A percentile compares a stretch with the other conserved stretches of the same genome.
phyloP scores from a whole-genome alignment of 768 basidiomycete species.

The Tylopilus vinaceipallidus region DNA sequence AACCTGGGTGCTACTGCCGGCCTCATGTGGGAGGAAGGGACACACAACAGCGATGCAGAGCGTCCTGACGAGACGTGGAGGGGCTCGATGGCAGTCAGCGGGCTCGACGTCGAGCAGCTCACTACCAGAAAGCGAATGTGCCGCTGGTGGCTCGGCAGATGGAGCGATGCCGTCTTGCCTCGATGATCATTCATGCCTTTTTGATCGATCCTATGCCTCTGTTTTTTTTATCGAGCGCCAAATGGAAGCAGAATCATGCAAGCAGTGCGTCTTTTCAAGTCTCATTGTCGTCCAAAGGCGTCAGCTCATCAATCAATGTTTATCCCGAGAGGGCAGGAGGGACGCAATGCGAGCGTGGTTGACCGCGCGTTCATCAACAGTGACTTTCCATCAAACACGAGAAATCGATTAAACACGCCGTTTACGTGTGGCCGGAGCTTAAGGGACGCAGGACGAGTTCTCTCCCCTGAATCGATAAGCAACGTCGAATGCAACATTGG shows the following conservation, averaged over 20 bases:
- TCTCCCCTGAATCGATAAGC: background rate
- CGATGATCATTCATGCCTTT: background rate
- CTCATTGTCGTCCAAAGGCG: background rate
- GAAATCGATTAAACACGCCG: slow-evolving; percentile 7
- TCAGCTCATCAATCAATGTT: background rate
- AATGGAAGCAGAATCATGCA: background rate
- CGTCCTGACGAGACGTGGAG: slow-evolving; percentile 40
- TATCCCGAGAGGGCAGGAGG: background rate
- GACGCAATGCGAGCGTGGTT: slow-evolving; percentile 1
- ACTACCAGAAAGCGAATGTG: slow-evolving; percentile 55
- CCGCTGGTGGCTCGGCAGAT: slow-evolving; percentile 61
- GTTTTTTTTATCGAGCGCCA: background rate
- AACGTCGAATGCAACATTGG: background rate
- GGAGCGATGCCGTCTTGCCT: slow-evolving; percentile 24
- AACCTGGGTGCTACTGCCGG: slow-evolving; percentile 38
- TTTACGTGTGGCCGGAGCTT: slow-evolving; percentile 16
- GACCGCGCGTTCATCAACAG: background rate
- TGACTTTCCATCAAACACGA: background rate
- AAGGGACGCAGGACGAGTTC: background rate
- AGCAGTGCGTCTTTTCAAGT: background rate
- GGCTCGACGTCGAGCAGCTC: slow-evolving; percentile 47
- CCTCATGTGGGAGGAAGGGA: slow-evolving; percentile 46
- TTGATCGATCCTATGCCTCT: slow-evolving; percentile 1
- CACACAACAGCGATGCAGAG: slow-evolving; percentile 5
- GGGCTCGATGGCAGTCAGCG: slow-evolving; percentile 45